These are phyloP conservation scores for Linum lewisii DNA, from an alignment of 345 rosid species.

Conservation along the genomic window DNA sequence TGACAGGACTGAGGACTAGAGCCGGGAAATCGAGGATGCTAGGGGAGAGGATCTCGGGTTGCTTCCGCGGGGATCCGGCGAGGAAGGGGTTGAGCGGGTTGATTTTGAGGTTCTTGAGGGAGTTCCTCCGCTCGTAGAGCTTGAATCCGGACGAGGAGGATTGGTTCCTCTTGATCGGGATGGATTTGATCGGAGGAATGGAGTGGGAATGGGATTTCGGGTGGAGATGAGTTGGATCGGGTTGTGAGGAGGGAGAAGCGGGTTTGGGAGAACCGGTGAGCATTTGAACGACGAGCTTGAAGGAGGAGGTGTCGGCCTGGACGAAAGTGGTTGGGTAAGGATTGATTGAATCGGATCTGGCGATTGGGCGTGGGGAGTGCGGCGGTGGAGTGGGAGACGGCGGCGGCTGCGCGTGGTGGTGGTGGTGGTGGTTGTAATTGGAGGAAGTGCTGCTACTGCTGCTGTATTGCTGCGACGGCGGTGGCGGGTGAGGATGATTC, in stretches of 20 bases:
- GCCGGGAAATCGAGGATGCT: slow-evolving; percentile 11
- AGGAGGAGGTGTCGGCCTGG: slow-evolving; percentile 76
- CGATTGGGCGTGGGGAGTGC: not conserved
- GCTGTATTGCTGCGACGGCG: not conserved
- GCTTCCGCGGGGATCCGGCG: slow-evolving; percentile 12
- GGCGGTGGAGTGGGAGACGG: not conserved
- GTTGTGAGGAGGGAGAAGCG: slow-evolving; percentile 38
- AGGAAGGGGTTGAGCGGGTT: slow-evolving; percentile 31
- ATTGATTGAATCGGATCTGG: not conserved
- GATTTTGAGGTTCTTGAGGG: slow-evolving; percentile 58
- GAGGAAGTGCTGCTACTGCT: not conserved
- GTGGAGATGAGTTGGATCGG: not conserved
- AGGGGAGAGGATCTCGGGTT: slow-evolving; percentile 11
- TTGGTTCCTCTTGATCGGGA: slow-evolving; percentile 26
- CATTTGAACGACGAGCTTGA: slow-evolving; percentile 77
- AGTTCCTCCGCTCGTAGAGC: slow-evolving; percentile 76
- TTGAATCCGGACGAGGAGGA: slow-evolving; percentile 34
- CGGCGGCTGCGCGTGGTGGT: not conserved
- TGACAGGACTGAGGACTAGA: slow-evolving; percentile 73
- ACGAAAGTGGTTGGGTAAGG: slow-evolving; percentile 51
- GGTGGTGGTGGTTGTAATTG: not conserved
- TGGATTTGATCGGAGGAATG: slow-evolving; percentile 14
- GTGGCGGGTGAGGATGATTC: not conserved
- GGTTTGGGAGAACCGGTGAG: slow-evolving; percentile 72
- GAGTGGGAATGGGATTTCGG: slow-evolving; percentile 17